Conservation (phyloP, 1,284 basidiomycete species). For the Apiotrichum gracile region DNA sequence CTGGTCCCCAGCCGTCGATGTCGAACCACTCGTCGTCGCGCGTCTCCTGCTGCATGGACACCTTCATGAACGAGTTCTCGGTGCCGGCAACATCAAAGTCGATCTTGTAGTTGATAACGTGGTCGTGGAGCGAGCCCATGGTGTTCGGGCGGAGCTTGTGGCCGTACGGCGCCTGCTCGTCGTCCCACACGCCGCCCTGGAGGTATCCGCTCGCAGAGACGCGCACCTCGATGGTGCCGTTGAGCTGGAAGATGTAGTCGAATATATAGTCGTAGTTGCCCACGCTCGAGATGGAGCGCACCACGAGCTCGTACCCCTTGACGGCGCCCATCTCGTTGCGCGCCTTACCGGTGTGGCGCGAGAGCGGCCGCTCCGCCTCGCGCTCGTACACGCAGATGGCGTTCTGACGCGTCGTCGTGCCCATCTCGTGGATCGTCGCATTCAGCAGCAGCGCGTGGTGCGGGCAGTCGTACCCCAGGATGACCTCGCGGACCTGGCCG, state of each 20-base stretch:
- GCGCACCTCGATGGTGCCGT: conserved; percentile 61
- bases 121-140: conserved; percentile 54
- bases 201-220: conserved; percentile 63
- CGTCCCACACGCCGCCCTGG: conserved; percentile 58
- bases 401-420: conserved; percentile 50
- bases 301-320: conserved; percentile 56
- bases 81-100: conserved; percentile 59
- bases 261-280: conserved; percentile 57
- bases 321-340: conserved; percentile 47
- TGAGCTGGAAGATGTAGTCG: conserved; percentile 61
- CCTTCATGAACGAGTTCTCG: conserved; percentile 56
- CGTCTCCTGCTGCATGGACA: conserved; percentile 47
- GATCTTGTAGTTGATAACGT: conserved; percentile 58
- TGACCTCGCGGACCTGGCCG: conserved; percentile 55
- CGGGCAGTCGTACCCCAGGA: conserved; percentile 63
- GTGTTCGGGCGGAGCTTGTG: conserved; percentile 50
- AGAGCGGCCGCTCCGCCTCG: conserved; percentile 56
- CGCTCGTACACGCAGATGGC: conserved; percentile 63
- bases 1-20: conserved; percentile 55
- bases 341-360: conserved; percentile 49
- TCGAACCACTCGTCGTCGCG: conserved; percentile 55
- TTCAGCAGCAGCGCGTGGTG: conserved; percentile 57
- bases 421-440: conserved; percentile 53
- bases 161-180: conserved; percentile 54
- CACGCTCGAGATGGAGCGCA: conserved; percentile 56